A percentile compares a stretch with the other conserved stretches of the same genome.
phyloP scores from a whole-genome alignment of 2,329 filamentous ascomycete genomes.

The Penicillium fuscoglaucum region DNA sequence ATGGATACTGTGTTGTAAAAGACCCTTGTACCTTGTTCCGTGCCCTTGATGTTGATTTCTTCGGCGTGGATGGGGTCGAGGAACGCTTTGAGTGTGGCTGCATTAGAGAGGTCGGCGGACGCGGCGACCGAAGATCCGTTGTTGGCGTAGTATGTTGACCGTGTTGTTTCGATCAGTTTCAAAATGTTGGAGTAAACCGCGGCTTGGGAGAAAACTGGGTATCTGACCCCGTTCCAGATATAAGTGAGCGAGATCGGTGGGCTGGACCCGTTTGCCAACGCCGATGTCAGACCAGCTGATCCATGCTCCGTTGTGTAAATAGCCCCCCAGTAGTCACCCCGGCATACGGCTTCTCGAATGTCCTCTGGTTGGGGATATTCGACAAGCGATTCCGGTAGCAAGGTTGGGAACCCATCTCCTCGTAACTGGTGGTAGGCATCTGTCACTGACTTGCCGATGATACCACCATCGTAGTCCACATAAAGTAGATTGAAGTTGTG shows the following conservation, averaged over 20 bases:
- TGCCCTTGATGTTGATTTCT: slow-evolving; percentile 39
- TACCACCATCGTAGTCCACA: slow-evolving; percentile 36
- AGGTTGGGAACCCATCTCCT: slow-evolving; percentile 3
- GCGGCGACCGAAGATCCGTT: neutral
- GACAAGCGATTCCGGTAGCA: neutral
- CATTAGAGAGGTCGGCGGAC: neutral
- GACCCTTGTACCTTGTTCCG: slow-evolving; percentile 37
- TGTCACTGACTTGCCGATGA: slow-evolving; percentile 30
- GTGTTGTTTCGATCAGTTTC: neutral
- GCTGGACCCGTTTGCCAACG: neutral
- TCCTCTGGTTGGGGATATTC: neutral
- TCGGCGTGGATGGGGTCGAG: neutral
- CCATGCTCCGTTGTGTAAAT: neutral
- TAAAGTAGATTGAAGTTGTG: slow-evolving; percentile 32
- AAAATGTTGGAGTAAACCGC: slow-evolving; percentile 1
- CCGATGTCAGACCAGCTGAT: neutral
- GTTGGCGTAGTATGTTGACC: slow-evolving; percentile 4
- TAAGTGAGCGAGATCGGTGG: neutral
- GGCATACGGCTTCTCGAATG: slow-evolving; percentile 6
- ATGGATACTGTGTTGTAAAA: slow-evolving; percentile 46
- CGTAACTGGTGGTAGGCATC: slow-evolving; percentile 23
- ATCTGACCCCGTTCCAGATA: slow-evolving; percentile 5
- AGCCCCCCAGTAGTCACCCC: slow-evolving; percentile 5
- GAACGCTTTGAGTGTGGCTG: neutral
- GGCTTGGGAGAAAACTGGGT: slow-evolving; percentile 5